Evolutionary conservation across 179 eudicot genomes (phyloP), one percentile per base, ranked within the genome.

Genomic region (Corrigiola litoralis): DNA sequence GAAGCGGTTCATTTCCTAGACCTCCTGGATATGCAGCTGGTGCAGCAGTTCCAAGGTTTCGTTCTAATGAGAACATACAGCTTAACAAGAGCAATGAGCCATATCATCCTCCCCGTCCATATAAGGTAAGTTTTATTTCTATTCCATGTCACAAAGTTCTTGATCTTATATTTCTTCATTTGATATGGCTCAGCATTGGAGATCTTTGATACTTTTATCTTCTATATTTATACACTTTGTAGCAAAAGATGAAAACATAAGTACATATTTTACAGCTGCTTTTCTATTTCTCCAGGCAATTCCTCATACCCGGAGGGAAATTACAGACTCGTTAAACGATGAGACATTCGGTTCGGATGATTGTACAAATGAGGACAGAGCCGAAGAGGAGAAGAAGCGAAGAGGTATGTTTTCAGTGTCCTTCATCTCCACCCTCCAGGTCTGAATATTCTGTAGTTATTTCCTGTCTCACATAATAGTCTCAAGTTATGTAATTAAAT

Each of bases 81-180:
- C 82, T 83, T 67, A 94, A 66, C 66, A 82, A 65, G 80, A 91
- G 82, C 74, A 86, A 65, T 77, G 99, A 88, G 72, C 92, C 96
- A 33, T 94, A 94, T 81, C 96, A 94, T 36, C 99, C 99, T 70
- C 99, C 99, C 71, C 96, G 97, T 14, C 96, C 96, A 62, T 91
- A 83, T 68, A 94, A 88, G 92, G 99, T 91, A 50, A 65, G 57
- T 29, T 6, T 73, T 61, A 27, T 37, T 29, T 40, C 58, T 55
- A 51, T 60, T 59, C 17, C 27, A n/a, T 38, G n/a, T 36, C 27
- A 33, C 42, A 14, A 47, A 33, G 20, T 63, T n/a, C n/a, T n/a
- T n/a, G n/a, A n/a, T n/a, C n/a, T n/a, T n/a, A n/a, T n/a, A n/a
- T n/a, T n/a, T 12, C 41, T 23, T 33, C 33, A 41, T 38, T 69